Evolutionary conservation across 352 stramenopile species (phyloP), one percentile per base, ranked within the genome.

Genomic region (Pythium insidiosum): DNA sequence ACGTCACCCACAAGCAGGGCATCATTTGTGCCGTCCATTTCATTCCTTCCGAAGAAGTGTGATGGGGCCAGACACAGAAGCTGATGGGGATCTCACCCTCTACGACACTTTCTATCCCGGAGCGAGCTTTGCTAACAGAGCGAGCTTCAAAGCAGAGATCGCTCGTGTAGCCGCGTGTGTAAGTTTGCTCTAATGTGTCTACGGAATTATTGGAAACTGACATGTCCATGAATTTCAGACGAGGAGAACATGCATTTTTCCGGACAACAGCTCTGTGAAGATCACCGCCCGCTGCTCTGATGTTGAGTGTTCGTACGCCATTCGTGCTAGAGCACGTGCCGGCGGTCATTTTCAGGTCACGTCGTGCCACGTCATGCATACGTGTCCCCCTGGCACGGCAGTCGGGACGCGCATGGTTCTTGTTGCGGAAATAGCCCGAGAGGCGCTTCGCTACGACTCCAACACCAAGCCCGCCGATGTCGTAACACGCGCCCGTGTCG

Each of bases 331-430:
- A 9, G 15, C 7, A 6, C 43, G 34, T 15, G 5, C 7, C 9
- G 21, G 9, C n/a, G 33, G 24, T 2, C 10, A n/a, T 13, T 28
- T 38, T 19, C 12, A 26, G 5, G 19, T 50, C 1, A 36, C 34
- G 6, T 43, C 43, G 1, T 43, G 31, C 16, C 22, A 50, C n/a
- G 19, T 37, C 1, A 36, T 28, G 31, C 43, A 50, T 24, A 20
- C 33, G 11, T 50, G 43, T 18, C 33, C 0, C 7, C n/a, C 23
- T 12, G 43, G 34, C 15, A 20, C 33, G 6, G 5, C 23, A 4
- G 3, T 13, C 15, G 10, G 19, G 2, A 26, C 22, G 23, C 1
- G 7, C 2, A n/a, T 13, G 3, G 13, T 20, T 2, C 20, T 50
- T 5, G 23, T 50, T 3, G 6, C 5, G 6, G 7, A 42, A 26